phyloP scores from a whole-genome alignment of 2,329 filamentous ascomycete genomes.

The Mariannaea elegans region DNA sequence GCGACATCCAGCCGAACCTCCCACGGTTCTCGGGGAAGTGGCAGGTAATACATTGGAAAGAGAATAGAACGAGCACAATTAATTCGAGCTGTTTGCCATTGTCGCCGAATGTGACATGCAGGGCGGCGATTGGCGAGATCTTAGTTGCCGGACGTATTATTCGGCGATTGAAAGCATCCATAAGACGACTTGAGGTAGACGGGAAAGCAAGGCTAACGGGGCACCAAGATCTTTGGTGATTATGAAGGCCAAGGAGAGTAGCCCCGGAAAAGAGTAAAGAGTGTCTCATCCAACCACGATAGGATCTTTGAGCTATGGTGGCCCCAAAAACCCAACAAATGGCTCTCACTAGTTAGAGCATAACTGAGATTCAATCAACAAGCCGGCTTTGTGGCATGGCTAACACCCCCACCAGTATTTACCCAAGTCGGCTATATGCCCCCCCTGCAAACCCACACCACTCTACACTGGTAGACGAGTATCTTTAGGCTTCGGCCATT shows the following conservation, averaged over 20 bases:
- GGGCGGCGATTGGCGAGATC: neutral
- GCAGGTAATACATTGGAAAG: too few species aligned
- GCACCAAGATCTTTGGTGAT: too few species aligned
- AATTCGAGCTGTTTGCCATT: neutral
- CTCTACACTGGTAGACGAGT: neutral
- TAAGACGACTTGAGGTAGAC: too few species aligned
- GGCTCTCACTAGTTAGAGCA: too few species aligned
- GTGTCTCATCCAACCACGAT: too few species aligned
- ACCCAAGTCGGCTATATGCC: constrained; percentile 21
- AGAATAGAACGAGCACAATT: neutral
- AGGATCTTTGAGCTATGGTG: too few species aligned
- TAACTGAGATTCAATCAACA: neutral
- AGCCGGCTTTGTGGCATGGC: constrained; percentile 5
- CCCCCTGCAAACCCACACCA: neutral
- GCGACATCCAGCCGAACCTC: too few species aligned
- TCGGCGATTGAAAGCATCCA: constrained; percentile 17
- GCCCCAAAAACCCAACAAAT: too few species aligned
- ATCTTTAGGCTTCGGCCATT: constrained; percentile 10
- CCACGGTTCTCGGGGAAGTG: too few species aligned
- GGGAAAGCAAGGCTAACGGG: too few species aligned
- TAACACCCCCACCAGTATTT: neutral
- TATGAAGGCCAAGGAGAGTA: too few species aligned
- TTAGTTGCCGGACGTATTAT: neutral
- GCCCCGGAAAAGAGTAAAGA: too few species aligned
- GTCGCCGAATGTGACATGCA: neutral